Evolutionary conservation across 2,329 filamentous ascomycete species (phyloP).

Genomic region (Nigrograna mackinnonii): DNA sequence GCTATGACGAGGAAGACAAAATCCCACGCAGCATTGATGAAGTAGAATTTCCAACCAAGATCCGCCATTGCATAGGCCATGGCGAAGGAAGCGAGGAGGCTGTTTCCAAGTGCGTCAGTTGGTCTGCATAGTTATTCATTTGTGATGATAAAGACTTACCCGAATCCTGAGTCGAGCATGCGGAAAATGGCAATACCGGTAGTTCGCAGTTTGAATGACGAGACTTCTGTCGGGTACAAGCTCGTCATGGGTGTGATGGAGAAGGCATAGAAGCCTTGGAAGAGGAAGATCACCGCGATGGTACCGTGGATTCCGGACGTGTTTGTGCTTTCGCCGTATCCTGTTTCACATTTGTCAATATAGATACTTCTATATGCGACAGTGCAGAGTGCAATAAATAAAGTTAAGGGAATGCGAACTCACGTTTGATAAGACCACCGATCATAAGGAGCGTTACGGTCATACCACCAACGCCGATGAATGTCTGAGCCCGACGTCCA

Average conservation of each 20-base stretch:
- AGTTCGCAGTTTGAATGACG: neutral
- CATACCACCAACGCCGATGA: conserved; percentile 23
- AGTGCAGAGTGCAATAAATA: too few relatives aligned
- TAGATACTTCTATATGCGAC: conserved; percentile 20
- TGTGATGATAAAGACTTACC: neutral
- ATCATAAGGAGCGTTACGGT: neutral
- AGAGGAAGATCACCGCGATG: neutral
- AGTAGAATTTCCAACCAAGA: conserved; percentile 33
- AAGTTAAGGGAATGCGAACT: too few relatives aligned
- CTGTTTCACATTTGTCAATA: neutral
- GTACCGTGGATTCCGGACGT: neutral
- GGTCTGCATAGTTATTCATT: too few relatives aligned
- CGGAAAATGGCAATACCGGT: neutral
- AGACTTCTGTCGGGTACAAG: neutral
- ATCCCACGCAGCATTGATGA: conserved; percentile 35
- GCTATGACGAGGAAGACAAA: conserved; percentile 24
- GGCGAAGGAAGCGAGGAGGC: neutral
- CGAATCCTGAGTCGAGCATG: neutral
- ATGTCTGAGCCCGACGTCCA: conserved; percentile 30
- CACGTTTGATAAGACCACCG: neutral
- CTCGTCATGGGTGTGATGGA: neutral
- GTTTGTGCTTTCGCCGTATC: neutral
- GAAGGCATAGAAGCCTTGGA: neutral
- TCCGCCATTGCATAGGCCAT: neutral
- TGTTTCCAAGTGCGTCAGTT: neutral